These are phyloP conservation scores for Takashimella tepidaria DNA, from an alignment of 1,284 basidiomycete genomes.

Conservation along the genomic window DNA sequence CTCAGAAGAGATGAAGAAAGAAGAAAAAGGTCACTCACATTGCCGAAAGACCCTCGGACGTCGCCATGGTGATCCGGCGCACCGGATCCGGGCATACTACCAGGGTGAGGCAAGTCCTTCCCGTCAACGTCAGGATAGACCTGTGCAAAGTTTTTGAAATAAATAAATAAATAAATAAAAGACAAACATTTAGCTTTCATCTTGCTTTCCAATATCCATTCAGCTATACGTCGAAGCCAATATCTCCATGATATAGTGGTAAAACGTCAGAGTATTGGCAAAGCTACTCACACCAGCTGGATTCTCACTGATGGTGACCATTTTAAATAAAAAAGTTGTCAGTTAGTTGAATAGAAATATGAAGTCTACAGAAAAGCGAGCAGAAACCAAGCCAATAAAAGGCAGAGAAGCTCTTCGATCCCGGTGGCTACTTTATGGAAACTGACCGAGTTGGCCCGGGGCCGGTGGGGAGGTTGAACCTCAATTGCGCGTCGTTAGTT, in stretches of 20 bases:
- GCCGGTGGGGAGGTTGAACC: constrained; percentile 27
- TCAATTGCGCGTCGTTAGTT: constrained; percentile 31
- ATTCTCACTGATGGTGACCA: constrained; percentile 18
- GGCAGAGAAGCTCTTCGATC: too few relatives aligned
- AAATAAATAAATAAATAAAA: neutral
- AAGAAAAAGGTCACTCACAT: constrained; percentile 20
- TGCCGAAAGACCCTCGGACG: constrained; percentile 31
- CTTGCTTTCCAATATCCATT: too few relatives aligned
- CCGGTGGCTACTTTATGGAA: too few relatives aligned
- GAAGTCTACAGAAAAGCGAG: too few relatives aligned
- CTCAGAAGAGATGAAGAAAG: neutral
- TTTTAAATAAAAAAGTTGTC: neutral
- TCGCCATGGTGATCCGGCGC: constrained; percentile 28
- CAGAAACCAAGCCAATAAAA: too few relatives aligned
- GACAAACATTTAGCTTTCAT: too few relatives aligned
- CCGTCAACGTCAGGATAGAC: constrained; percentile 28
- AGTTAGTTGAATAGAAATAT: too few relatives aligned
- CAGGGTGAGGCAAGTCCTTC: constrained; percentile 15
- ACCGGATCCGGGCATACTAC: constrained; percentile 34
- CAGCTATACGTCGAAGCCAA: too few relatives aligned
- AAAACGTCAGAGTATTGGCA: too few relatives aligned
- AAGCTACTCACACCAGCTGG: constrained; percentile 30
- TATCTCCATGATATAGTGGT: too few relatives aligned
- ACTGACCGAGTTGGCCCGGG: constrained; percentile 38
- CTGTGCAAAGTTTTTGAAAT: constrained; percentile 7